A percentile compares a stretch with the other conserved stretches of the same genome.
These are phyloP conservation scores for Cyberlindnera meyerae DNA, from an alignment of 805 yeast genomes.

Conservation along the genomic window DNA sequence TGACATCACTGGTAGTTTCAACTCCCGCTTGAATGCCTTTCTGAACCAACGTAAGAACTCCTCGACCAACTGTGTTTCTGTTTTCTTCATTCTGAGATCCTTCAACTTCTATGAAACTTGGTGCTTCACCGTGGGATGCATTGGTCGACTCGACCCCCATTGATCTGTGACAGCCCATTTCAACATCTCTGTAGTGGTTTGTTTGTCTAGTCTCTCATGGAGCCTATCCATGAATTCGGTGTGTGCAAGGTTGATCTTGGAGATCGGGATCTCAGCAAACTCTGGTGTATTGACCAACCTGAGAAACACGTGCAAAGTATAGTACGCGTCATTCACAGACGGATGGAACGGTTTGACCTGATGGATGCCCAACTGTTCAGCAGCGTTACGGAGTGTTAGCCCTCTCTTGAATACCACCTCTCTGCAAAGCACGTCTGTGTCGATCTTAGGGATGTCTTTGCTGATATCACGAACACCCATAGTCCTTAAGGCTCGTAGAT, in stretches of 20 bases:
- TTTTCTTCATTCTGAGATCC: too few species aligned
- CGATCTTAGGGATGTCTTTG: slow-evolving; percentile 3
- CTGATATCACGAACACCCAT: slow-evolving; percentile 3
- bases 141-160: too few species aligned
- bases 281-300: slow-evolving; percentile 6
- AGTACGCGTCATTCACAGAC: slow-evolving; percentile 16
- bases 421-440: slow-evolving; percentile 7
- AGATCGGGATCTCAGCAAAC: background rate
- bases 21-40: too few species aligned
- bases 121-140: too few species aligned
- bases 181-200: background rate
- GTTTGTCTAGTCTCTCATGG: background rate
- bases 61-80: too few species aligned
- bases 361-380: slow-evolving; percentile 3
- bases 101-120: too few species aligned
- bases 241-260: background rate
- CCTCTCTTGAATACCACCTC: background rate
- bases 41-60: too few species aligned
- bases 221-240: slow-evolving; percentile 5
- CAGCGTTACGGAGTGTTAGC: slow-evolving; percentile 6
- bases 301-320: slow-evolving; percentile 12
- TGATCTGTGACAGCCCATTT: too few species aligned
- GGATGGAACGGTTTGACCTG: slow-evolving; percentile 15
- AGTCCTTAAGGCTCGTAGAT: slow-evolving; percentile 4
- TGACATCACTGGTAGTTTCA: background rate